Evolutionary conservation across 108 stramenopile genomes (phyloP).

Genomic region (Nitzschia inconspicua): DNA sequence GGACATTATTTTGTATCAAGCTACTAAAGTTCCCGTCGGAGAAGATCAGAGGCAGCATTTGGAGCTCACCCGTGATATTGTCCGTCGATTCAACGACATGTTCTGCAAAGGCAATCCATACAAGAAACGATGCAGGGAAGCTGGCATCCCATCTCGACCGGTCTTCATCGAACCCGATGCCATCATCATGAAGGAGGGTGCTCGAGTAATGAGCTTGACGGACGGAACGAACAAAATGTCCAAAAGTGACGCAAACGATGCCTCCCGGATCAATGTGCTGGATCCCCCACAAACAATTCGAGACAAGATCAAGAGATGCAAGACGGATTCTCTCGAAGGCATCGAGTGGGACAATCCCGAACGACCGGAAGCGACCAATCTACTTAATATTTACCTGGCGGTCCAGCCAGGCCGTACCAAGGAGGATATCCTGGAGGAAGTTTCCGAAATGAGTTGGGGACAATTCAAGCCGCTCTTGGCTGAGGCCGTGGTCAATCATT

Average conservation of each 20-base stretch:
- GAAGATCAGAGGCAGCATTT: slow-evolving; percentile 99
- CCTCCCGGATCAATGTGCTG: slow-evolving; percentile 92
- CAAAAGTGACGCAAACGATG: slow-evolving; percentile 90
- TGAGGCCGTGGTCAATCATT: slow-evolving; percentile 89
- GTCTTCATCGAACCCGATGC: slow-evolving; percentile 92
- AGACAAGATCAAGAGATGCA: slow-evolving; percentile 94
- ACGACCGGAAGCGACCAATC: slow-evolving; percentile 96
- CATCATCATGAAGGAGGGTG: slow-evolving; percentile 94
- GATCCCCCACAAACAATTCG: slow-evolving; percentile 91
- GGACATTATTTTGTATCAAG: slow-evolving; percentile 97
- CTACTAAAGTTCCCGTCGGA: slow-evolving; percentile 97
- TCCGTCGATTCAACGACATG: slow-evolving; percentile 91
- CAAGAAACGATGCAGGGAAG: slow-evolving; percentile 84
- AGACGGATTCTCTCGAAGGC: slow-evolving; percentile 88
- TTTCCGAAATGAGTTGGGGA: slow-evolving; percentile 89
- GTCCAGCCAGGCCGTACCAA: slow-evolving; percentile 75
- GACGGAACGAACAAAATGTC: slow-evolving; percentile 98
- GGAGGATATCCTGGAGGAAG: slow-evolving; percentile 83
- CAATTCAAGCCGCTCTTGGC: slow-evolving; percentile 95
- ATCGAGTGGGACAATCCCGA: slow-evolving; percentile 97
- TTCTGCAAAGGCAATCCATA: slow-evolving; percentile 86
- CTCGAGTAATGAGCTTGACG: slow-evolving; percentile 96
- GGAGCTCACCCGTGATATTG: slow-evolving; percentile 97
- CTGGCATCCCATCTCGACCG: slow-evolving; percentile 73
- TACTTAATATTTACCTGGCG: slow-evolving; percentile 93